Percentiles rank a stretch among this genome's conserved stretches.
These are phyloP conservation scores for Linnemannia zychae DNA, from an alignment of 192 early-diverging fungal genomes.

Conservation along the genomic window DNA sequence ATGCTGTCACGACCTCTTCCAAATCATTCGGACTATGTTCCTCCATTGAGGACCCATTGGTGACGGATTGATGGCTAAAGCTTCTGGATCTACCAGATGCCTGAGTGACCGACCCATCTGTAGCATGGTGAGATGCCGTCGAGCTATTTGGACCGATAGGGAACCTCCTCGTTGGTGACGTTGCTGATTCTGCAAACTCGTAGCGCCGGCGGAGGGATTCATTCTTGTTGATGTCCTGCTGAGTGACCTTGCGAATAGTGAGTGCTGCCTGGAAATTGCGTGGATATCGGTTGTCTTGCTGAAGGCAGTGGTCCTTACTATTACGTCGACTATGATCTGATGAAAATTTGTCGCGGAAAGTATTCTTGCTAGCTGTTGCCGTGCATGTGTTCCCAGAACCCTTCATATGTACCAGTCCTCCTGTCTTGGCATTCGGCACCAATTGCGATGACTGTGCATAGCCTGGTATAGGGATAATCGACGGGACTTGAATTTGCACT, in stretches of 20 bases:
- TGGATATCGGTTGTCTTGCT: conserved; percentile 8
- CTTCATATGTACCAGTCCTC: conserved; percentile 16
- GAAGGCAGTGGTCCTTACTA: neutral
- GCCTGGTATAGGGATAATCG: conserved; percentile 33
- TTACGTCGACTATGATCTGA: neutral
- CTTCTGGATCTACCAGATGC: neutral
- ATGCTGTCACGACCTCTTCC: neutral
- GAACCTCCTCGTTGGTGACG: neutral
- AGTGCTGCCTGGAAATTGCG: conserved; percentile 48
- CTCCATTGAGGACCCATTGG: neutral
- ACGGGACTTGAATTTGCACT: conserved; percentile 50
- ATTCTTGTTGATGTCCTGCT: conserved; percentile 22
- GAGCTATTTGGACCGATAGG: neutral
- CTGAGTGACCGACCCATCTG: too few species aligned
- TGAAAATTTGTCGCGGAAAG: neutral
- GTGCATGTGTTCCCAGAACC: neutral
- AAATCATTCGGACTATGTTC: neutral
- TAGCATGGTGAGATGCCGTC: neutral
- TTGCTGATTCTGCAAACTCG: conserved; percentile 10
- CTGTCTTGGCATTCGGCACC: conserved; percentile 34
- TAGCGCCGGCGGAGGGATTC: conserved; percentile 30
- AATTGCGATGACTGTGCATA: conserved; percentile 36
- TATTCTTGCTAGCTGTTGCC: neutral
- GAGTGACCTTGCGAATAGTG: conserved; percentile 40
- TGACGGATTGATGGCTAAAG: neutral